Evolutionary conservation across 768 basidiomycete species (phyloP), one percentile per base, ranked within the genome.

Genomic region (Termitomyces sp.): DNA sequence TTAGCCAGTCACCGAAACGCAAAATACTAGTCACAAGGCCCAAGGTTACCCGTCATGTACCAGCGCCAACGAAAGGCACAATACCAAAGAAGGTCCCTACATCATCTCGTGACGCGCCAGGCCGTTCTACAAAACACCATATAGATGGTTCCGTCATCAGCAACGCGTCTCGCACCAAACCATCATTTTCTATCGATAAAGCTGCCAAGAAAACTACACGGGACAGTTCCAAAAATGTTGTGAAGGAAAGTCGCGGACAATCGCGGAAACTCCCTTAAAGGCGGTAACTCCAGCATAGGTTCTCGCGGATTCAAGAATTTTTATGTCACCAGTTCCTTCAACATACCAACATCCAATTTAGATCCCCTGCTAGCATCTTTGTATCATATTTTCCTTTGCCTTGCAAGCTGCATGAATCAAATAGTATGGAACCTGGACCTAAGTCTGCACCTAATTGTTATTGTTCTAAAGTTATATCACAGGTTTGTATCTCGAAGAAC

Each of bases 1-100:
- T 73, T 43, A 59, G 64, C 12, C 64, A 64, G 26, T 59, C 70
- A 47, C 61, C 57, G 14, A 58, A 57, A 60, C 62, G 47, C 13
- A 40, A 41, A 36, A 50, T 56, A 38, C 48, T 46, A 30, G 60
- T 61, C 35, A 62, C 61, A 30, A 64, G 57, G 50, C 55, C 63
- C 47, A 64, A 65, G 61, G 54, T 67, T 55, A 54, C 56, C 20
- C 58, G 65, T 35, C 32, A 55, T 57, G 63, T 53, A 23, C 49
- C 38, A n/a, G 49, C 26, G 6, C 53, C 26, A 58, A 32, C 51
- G 52, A 52, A 40, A 57, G 28, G 6, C 44, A 32, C 61, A 32
- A 55, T 55, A 47, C 52, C 63, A 28, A 67, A 61, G 51, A 58
- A 61, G 30, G 26, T 46, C 52, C 38, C 64, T 47, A n/a, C 61